A percentile compares a stretch with the other conserved stretches of the same genome.
Conservation (phyloP, 768 basidiomycete species). For the Pulveroboletus sp. region DNA sequence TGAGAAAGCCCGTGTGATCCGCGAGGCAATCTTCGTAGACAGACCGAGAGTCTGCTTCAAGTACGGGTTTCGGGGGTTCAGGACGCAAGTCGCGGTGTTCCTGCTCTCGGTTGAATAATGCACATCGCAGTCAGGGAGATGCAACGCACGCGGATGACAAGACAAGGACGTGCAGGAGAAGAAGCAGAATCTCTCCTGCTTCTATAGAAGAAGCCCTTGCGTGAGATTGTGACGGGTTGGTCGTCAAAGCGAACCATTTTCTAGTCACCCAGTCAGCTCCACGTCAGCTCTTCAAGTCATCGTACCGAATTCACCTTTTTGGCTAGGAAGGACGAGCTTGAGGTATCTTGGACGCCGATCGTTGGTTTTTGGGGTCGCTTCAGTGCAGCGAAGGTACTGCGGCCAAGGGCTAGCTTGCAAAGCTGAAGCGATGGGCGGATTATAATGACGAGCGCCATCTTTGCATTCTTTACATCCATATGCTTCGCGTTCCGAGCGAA, state of each 20-base stretch:
- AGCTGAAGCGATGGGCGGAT: slow-evolving; percentile 21
- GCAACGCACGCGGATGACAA: slow-evolving; percentile 21
- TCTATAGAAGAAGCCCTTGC: slow-evolving; percentile 15
- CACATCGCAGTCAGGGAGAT: neutral
- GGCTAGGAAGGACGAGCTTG: slow-evolving; percentile 4
- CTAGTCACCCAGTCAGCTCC: slow-evolving; percentile 3
- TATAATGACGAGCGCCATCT: slow-evolving; percentile 16
- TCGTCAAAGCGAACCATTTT: slow-evolving; percentile 28
- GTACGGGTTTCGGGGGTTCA: neutral
- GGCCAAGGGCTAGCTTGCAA: slow-evolving; percentile 15
- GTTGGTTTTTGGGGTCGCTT: slow-evolving; percentile 9
- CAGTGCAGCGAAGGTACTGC: neutral
- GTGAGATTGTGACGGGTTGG: slow-evolving; percentile 21
- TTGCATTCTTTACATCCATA: slow-evolving; percentile 16
- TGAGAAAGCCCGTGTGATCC: slow-evolving; percentile 13
- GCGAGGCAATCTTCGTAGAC: slow-evolving; percentile 29
- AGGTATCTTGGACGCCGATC: slow-evolving; percentile 1
- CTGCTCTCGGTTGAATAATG: slow-evolving; percentile 13
- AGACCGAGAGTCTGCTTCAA: slow-evolving; percentile 17
- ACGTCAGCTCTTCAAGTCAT: neutral
- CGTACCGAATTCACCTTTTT: slow-evolving; percentile 16
- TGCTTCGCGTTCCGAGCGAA: slow-evolving; percentile 11
- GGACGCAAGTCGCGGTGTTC: slow-evolving; percentile 1
- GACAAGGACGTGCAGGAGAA: slow-evolving; percentile 27
- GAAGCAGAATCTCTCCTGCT: slow-evolving; percentile 7